Conservation (phyloP, 345 rosid species). For the Linum usitatissimum region DNA sequence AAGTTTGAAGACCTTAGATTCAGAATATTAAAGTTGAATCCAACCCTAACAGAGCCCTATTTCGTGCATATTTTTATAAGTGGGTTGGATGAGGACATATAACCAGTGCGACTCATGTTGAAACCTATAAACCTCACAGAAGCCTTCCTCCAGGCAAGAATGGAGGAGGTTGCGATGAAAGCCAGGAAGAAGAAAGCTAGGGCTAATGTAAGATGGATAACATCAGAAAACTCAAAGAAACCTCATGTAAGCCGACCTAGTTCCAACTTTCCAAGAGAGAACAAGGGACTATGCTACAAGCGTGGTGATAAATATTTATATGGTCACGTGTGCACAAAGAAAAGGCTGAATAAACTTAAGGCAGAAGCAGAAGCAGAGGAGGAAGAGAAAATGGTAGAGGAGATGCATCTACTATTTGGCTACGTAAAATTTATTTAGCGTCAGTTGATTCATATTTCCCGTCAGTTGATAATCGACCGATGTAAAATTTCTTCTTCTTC, state of each 20-base stretch:
- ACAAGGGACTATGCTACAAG: neutral
- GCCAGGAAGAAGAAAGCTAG: neutral
- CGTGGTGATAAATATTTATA: neutral
- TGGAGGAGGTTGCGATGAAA: neutral
- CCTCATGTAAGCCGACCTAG: neutral
- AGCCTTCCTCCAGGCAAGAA: neutral
- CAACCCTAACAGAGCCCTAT: neutral
- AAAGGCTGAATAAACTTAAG: neutral
- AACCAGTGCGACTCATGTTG: neutral
- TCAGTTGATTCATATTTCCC: no score
- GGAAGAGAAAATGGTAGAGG: neutral
- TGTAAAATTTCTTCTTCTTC: no score
- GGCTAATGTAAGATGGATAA: no score
- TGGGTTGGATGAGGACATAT: neutral
- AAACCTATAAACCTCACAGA: neutral
- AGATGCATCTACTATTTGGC: no score
- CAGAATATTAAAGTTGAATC: neutral
- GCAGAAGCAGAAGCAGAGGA: neutral
- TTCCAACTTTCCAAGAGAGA: neutral
- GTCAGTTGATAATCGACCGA: no score
- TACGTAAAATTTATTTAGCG: no score
- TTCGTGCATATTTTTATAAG: neutral
- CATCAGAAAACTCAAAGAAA: neutral
- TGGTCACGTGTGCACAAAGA: neutral
- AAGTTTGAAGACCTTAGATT: neutral